Evolutionary conservation across 129 eudicot genomes (phyloP).

Genomic region (Pulicaria dysenterica): DNA sequence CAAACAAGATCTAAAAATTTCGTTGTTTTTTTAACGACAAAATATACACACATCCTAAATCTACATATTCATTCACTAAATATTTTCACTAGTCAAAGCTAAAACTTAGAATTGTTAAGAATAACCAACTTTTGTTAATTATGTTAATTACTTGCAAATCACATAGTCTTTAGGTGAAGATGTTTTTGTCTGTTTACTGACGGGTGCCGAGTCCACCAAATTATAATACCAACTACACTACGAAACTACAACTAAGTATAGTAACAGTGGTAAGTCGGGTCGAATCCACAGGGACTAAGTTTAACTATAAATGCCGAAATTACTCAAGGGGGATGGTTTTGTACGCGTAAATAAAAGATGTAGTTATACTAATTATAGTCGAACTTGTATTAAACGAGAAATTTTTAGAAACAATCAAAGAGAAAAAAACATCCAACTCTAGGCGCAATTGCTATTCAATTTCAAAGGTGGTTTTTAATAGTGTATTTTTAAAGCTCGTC

Average conservation of each 20-base stretch:
- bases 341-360: neutral
- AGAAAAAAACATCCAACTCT: neutral
- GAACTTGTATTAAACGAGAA: neutral
- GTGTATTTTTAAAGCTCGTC: neutral
- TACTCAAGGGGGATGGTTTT: too few species aligned
- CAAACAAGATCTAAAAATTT: too few species aligned
- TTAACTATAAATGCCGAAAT: too few species aligned
- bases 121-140: too few species aligned
- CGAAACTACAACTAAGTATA: neutral
- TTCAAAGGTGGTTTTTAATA: neutral
- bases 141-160: too few species aligned
- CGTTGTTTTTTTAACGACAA: too few species aligned
- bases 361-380: neutral
- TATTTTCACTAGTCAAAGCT: too few species aligned
- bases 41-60: too few species aligned
- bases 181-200: too few species aligned
- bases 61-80: too few species aligned
- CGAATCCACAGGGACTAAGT: neutral
- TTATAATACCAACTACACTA: neutral
- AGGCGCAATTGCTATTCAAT: neutral
- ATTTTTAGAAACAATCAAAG: neutral
- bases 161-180: too few species aligned
- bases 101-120: too few species aligned
- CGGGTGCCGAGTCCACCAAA: constrained; percentile 8
- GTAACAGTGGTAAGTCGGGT: neutral